Evolutionary conservation across 2,329 filamentous ascomycete genomes (phyloP).

Genomic region (Daldinia sp.): DNA sequence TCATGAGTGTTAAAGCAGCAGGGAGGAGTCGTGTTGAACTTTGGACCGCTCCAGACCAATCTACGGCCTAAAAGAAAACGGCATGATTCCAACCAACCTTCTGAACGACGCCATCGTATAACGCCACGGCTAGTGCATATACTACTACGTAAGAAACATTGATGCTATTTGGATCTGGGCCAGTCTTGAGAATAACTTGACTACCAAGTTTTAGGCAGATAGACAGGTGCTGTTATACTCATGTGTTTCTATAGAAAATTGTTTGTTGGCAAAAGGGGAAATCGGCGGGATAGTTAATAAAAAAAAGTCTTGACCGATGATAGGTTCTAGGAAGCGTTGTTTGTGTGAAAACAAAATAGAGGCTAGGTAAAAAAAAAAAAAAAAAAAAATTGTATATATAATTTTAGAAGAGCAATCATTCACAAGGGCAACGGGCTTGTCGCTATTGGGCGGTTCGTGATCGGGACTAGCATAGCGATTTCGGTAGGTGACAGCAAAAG

Average conservation of each 20-base stretch:
- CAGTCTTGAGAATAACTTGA: neutral
- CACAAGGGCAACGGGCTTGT: neutral
- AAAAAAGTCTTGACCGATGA: slow-evolving; percentile 12
- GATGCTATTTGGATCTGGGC: slow-evolving; percentile 23
- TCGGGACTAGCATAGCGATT: slow-evolving; percentile 11
- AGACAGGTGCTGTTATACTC: slow-evolving; percentile 25
- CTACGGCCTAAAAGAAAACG: slow-evolving; percentile 14
- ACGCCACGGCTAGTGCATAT: slow-evolving; percentile 25
- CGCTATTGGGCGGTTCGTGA: slow-evolving; percentile 14
- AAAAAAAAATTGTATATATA: neutral
- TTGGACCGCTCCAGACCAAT: slow-evolving; percentile 18
- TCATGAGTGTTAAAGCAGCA: slow-evolving; percentile 30
- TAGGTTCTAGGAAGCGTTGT: neutral
- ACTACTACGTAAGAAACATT: slow-evolving; percentile 26
- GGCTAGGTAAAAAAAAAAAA: neutral
- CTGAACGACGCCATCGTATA: slow-evolving; percentile 26
- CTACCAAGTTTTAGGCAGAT: slow-evolving; percentile 6
- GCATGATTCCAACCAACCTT: slow-evolving; percentile 15
- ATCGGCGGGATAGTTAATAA: slow-evolving; percentile 17
- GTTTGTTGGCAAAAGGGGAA: slow-evolving; percentile 1
- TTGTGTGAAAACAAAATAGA: neutral
- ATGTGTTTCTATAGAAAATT: neutral
- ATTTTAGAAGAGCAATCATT: neutral
- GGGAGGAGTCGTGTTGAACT: slow-evolving; percentile 15
- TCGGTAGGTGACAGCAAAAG: slow-evolving; percentile 7